These are phyloP conservation scores for Cyclocybe aegerita DNA, from an alignment of 768 basidiomycete genomes.

Conservation along the genomic window DNA sequence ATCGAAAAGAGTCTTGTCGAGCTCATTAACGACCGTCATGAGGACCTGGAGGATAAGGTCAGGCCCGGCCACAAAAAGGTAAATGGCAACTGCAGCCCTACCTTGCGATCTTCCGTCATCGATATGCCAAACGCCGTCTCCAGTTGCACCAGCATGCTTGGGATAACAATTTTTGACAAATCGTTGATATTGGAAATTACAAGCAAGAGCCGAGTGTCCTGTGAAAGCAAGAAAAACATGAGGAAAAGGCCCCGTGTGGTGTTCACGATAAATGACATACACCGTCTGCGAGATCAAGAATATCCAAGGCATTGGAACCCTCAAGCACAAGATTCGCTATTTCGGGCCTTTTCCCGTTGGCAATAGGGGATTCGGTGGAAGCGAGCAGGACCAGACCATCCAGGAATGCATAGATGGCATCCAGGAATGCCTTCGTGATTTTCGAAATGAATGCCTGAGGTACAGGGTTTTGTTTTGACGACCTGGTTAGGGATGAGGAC, in stretches of 20 bases:
- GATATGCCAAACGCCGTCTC: conserved; percentile 73
- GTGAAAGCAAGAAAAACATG: conserved; percentile 8
- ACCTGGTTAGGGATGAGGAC: conserved; percentile 47
- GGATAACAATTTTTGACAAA: conserved; percentile 68
- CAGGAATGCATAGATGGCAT: conserved; percentile 80
- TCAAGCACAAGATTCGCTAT: conserved; percentile 27
- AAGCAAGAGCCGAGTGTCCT: conserved; percentile 87
- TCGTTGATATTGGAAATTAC: conserved; percentile 88
- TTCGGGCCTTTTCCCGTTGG: conserved; percentile 33
- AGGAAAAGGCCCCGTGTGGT: conserved; percentile 1
- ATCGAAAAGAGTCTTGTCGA: conserved; percentile 89
- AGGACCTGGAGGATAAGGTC: conserved; percentile 49
- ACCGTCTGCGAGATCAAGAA: conserved; percentile 60
- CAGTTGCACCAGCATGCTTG: conserved; percentile 77
- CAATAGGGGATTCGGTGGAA: conserved; percentile 61
- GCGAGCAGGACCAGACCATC: conserved; percentile 85
- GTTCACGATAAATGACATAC: conserved; percentile 39
- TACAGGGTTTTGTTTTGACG: conserved; percentile 59
- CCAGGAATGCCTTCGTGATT: conserved; percentile 83
- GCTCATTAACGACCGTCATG: conserved; percentile 72
- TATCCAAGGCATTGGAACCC: conserved; percentile 51
- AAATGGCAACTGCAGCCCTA: conserved; percentile 26
- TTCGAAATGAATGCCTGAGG: conserved; percentile 65
- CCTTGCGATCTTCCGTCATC: conserved; percentile 72
- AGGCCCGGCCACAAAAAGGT: conserved; percentile 1